A percentile compares a stretch with the other conserved stretches of the same genome.
These are phyloP conservation scores for Fonsecaea pedrosoi DNA, from an alignment of 2,329 filamentous ascomycete species.

Conservation along the genomic window DNA sequence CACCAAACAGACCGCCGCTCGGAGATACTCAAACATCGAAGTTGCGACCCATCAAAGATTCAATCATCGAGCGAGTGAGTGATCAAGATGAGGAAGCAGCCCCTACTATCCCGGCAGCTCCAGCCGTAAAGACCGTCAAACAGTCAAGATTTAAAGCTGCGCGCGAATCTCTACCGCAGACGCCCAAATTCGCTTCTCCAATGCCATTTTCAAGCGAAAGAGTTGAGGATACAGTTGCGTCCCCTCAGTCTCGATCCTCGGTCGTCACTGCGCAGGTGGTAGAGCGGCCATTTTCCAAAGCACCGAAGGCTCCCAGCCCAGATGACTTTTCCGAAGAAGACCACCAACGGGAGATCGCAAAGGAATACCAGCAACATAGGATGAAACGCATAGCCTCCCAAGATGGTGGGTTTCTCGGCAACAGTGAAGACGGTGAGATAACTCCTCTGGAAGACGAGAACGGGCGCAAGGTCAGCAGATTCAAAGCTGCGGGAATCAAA, in stretches of 20 bases:
- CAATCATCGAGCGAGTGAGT: slow-evolving; percentile 51
- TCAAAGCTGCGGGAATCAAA: slow-evolving; percentile 55
- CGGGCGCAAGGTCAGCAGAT: slow-evolving; percentile 65
- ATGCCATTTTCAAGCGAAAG: slow-evolving; percentile 28
- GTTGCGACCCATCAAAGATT: slow-evolving; percentile 48
- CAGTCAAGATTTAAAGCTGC: slow-evolving; percentile 40
- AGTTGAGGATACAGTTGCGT: slow-evolving; percentile 7
- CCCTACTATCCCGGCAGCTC: slow-evolving; percentile 28
- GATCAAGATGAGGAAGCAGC: slow-evolving; percentile 37
- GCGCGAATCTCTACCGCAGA: slow-evolving; percentile 28
- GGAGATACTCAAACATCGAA: background rate
- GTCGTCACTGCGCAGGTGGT: slow-evolving; percentile 66
- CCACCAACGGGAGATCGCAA: slow-evolving; percentile 76
- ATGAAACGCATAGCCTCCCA: slow-evolving; percentile 83
- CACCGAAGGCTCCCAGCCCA: slow-evolving; percentile 54
- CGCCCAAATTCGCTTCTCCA: slow-evolving; percentile 46
- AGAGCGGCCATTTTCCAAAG: slow-evolving; percentile 54
- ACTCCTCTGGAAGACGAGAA: slow-evolving; percentile 60
- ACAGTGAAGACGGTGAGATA: slow-evolving; percentile 63
- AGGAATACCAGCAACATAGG: slow-evolving; percentile 81
- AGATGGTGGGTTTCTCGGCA: slow-evolving; percentile 75
- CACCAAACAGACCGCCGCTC: slow-evolving; percentile 29
- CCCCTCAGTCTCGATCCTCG: slow-evolving; percentile 51
- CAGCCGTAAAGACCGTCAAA: slow-evolving; percentile 38
- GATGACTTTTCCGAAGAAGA: slow-evolving; percentile 76